Base-by-base conservation (phyloP, 345 rosid genomes). In the Arabis alpina region DNA sequence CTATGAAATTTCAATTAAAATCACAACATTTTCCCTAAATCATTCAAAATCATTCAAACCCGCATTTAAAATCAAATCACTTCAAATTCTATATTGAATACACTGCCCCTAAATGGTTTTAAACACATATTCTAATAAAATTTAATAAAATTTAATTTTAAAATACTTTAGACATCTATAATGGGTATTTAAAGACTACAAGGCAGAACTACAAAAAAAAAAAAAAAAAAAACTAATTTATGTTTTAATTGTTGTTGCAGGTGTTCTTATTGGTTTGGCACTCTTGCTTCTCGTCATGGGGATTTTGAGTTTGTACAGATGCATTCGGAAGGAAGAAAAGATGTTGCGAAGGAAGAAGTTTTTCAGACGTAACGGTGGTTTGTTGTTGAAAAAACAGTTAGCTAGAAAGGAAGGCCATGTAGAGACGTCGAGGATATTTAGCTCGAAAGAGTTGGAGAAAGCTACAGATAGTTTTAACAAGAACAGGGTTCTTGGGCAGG, bases 331-430 rank as follows among this genome's bases (percentile, higher is more conserved):
- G 10, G 19, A 24, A 11, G 36, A 43, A 52, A 63, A 8, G 23
- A 51, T 58, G 0, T 37, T 1, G 11, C 28, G 57, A 5, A 76
- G 4, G 51, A 58, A 42, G 8, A 54, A 53, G 42, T 76, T 71
- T 36, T 76, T 76, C 23, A 64, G 16, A 10, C 80, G 72, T 10
- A 77, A 77, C 8, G 80, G 80, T 36, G 80, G 80, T 14, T 3
- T 77, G 67, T 6, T 77, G 24, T 16, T 77, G 44, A 60, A 71
- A 53, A 72, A 77, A 66, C 76, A 59, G 40, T 11, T 77, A 60
- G 36, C 70, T n/a, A 71, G 57, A 65, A 59, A 37, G 1, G 76
- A 66, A 66, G 77, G 68, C 2, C 65, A 51, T 16, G 73, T 52
- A 43, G 80, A 71, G 58, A 64, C 2, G 34, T 57, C 80, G 0